Percentiles rank a stretch among this genome's conserved stretches.
Evolutionary conservation across 2,329 filamentous ascomycete genomes (phyloP).

Genomic region (Colletotrichum filicis): DNA sequence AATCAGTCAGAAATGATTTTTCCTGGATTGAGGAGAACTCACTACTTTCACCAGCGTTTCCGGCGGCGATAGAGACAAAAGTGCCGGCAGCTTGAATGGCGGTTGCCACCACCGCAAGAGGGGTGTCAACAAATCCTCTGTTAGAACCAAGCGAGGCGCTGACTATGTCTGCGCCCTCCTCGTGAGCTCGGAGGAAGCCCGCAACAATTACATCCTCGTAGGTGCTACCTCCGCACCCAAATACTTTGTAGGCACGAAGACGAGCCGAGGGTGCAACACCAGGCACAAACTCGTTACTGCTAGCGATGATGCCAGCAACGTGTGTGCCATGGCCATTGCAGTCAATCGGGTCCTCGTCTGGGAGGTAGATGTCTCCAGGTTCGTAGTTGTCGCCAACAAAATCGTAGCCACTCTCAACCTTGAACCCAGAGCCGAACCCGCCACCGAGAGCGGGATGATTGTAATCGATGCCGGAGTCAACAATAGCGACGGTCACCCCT

Average conservation of each 20-base stretch:
- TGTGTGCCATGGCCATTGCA: constrained; percentile 39
- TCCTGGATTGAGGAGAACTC: no score
- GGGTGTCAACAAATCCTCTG: constrained; percentile 39
- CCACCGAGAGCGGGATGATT: constrained; percentile 62
- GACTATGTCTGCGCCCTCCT: constrained; percentile 45
- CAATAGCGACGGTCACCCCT: constrained; percentile 23
- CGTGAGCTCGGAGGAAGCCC: constrained; percentile 34
- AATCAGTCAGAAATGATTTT: no score
- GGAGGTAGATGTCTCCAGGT: constrained; percentile 44
- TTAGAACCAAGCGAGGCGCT: constrained; percentile 41
- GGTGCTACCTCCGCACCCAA: constrained; percentile 40
- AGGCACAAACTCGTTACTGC: constrained; percentile 46
- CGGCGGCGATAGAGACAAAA: constrained; percentile 16
- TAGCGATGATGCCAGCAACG: constrained; percentile 26
- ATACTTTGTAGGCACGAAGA: constrained; percentile 52
- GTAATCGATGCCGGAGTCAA: constrained; percentile 59
- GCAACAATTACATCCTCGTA: constrained; percentile 32
- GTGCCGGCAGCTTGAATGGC: constrained; percentile 6
- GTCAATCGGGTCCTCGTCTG: constrained; percentile 53
- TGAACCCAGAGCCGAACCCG: constrained; percentile 60
- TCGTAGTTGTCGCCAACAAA: constrained; percentile 53
- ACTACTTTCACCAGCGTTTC: constrained; percentile 10
- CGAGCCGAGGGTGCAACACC: constrained; percentile 53
- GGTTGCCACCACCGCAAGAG: background rate
- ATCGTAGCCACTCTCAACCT: constrained; percentile 59